Evolutionary conservation across 495 filamentous ascomycete species (phyloP).

Genomic region (Neurospora africana): DNA sequence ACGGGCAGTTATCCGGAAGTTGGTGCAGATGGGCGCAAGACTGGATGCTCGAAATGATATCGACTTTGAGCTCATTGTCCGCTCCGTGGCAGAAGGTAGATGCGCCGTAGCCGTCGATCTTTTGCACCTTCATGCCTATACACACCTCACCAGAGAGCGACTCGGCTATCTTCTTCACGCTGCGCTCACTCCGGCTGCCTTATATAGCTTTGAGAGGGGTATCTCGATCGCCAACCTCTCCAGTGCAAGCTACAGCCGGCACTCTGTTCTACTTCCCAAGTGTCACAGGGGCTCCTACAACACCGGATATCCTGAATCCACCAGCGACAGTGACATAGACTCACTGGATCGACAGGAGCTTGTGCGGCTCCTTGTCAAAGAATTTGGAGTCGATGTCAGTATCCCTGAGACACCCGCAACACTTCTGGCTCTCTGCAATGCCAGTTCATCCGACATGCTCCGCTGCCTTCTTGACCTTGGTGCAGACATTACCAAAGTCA

Average conservation of each 20-base stretch:
- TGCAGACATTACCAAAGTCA: neutral
- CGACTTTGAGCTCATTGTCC: no score
- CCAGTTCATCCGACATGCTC: neutral
- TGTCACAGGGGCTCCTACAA: neutral
- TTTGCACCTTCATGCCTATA: neutral
- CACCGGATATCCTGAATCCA: no score
- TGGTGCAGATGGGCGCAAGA: no score
- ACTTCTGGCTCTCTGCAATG: neutral
- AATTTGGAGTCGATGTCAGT: neutral
- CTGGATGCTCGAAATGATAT: no score
- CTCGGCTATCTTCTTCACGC: neutral
- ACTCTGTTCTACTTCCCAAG: neutral
- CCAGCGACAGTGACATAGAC: neutral
- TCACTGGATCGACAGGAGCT: neutral
- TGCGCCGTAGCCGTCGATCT: neutral
- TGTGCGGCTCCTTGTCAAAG: neutral
- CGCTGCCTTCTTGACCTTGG: neutral
- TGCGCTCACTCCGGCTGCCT: neutral
- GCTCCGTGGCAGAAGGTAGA: no score
- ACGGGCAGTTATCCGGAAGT: no score
- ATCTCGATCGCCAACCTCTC: neutral
- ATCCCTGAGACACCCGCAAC: neutral
- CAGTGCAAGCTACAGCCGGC: neutral
- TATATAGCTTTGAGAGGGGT: neutral
- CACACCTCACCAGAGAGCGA: accelerated